Percentiles rank a stretch among this genome's conserved stretches.
These are phyloP conservation scores for Gillenia trifoliata DNA, from an alignment of 306 rosid species.

Conservation along the genomic window DNA sequence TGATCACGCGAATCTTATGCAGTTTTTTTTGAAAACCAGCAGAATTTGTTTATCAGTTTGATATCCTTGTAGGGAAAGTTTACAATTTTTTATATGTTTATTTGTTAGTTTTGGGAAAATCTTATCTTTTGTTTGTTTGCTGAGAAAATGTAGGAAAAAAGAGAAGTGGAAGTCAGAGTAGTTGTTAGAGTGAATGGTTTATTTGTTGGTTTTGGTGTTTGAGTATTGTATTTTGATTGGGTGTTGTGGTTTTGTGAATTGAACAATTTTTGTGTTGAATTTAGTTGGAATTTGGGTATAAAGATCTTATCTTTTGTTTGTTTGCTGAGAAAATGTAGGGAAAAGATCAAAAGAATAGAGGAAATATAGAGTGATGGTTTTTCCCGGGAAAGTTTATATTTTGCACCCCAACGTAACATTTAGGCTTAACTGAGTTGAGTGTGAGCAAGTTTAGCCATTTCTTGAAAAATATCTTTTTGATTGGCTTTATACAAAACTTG, in stretches of 20 bases:
- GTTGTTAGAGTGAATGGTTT: neutral
- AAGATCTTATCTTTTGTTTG: neutral
- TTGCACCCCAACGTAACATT: neutral
- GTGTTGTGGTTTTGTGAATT: neutral
- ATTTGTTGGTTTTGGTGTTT: neutral
- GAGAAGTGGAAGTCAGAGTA: neutral
- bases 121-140: neutral
- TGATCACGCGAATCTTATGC: neutral
- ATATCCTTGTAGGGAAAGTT: neutral
- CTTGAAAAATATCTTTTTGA: neutral
- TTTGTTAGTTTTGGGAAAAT: neutral
- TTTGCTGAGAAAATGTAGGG: neutral
- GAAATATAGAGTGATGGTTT: neutral
- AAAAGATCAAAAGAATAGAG: neutral
- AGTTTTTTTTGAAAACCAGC: neutral
- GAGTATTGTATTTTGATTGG: neutral
- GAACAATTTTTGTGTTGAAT: neutral
- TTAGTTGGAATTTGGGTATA: neutral
- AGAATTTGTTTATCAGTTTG: neutral
- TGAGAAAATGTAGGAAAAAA: neutral
- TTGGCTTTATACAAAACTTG: neutral
- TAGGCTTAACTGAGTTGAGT: neutral
- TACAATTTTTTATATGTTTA: neutral
- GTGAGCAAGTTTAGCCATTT: neutral
- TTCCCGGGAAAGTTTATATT: neutral